phyloP scores from a whole-genome alignment of 768 basidiomycete species.

The Termitomyces sp. region DNA sequence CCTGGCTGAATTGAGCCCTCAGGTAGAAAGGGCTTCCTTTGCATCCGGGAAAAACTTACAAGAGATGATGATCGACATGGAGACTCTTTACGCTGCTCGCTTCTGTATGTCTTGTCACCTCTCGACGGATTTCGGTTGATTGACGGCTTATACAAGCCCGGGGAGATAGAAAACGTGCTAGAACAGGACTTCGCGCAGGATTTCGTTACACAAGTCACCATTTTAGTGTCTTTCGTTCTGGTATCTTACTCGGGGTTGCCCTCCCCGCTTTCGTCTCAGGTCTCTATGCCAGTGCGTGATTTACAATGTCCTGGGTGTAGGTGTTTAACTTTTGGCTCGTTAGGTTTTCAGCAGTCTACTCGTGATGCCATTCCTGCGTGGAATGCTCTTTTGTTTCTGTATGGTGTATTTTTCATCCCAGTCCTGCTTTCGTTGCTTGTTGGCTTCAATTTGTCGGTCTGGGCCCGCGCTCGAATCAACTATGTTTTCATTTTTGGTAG shows the following conservation, averaged over 20 bases:
- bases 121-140: not conserved
- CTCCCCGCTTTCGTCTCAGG: conserved; percentile 68
- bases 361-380: conserved; percentile 61
- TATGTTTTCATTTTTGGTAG: conserved; percentile 91
- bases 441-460: conserved; percentile 81
- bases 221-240: conserved; percentile 72
- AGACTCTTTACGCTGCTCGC: conserved; percentile 68
- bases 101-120: conserved; percentile 53
- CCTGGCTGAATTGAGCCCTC: not conserved
- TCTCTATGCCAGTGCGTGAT: conserved; percentile 51
- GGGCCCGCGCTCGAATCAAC: conserved; percentile 77
- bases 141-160: conserved; percentile 30
- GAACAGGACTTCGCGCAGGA: conserved; percentile 59
- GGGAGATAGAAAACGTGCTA: conserved; percentile 80
- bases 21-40: conserved; percentile 72
- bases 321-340: too few species aligned
- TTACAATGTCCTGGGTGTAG: not conserved
- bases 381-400: conserved; percentile 75
- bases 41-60: conserved; percentile 60
- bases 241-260: conserved; percentile 68
- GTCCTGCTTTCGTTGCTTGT: conserved; percentile 74
- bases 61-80: conserved; percentile 71
- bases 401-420: conserved; percentile 72
- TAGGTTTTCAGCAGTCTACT: conserved; percentile 58
- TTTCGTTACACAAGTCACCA: conserved; percentile 57